Percentiles rank a stretch among this genome's conserved stretches.
phyloP scores from a whole-genome alignment of 148 eudicot genomes.

The Drosera capensis region DNA sequence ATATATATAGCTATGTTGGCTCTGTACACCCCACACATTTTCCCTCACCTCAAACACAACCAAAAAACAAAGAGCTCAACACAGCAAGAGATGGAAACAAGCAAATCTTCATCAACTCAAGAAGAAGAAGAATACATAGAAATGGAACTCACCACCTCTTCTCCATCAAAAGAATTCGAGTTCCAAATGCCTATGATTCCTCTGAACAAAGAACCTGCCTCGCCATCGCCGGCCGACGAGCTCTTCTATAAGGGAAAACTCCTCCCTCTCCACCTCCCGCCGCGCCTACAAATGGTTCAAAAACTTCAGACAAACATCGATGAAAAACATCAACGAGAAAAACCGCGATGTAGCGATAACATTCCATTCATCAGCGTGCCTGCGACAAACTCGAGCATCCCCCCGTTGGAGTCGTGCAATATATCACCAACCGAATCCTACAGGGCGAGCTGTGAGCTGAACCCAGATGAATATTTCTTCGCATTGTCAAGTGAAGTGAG shows the following conservation, averaged over 20 bases:
- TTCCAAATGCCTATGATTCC: constrained; percentile 34
- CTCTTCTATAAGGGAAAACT: constrained; percentile 77
- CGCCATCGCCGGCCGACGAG: constrained; percentile 57
- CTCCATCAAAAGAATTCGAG: constrained; percentile 52
- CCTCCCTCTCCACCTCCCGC: constrained; percentile 68
- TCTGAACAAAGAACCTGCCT: constrained; percentile 6
- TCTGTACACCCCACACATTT: too few relatives aligned
- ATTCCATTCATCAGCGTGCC: constrained; percentile 5
- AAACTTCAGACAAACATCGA: constrained; percentile 14
- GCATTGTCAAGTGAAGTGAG: constrained; percentile 43
- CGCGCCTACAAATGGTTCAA: constrained; percentile 43
- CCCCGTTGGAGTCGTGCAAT: constrained; percentile 45
- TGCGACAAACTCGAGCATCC: constrained; percentile 16
- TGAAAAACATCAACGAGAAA: constrained; percentile 3
- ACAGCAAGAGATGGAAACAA: constrained; percentile 6
- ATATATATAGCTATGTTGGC: too few relatives aligned
- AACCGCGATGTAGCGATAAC: too few relatives aligned
- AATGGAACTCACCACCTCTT: too few relatives aligned
- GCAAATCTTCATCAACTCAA: constrained; percentile 1
- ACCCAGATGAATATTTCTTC: constrained; percentile 46
- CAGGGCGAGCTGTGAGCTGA: constrained; percentile 44
- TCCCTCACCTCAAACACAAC: too few relatives aligned
- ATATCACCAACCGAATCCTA: constrained; percentile 55
- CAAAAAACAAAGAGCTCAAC: too few relatives aligned
- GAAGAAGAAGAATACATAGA: constrained; percentile 15